Percentiles rank a stretch among this genome's conserved stretches.
These are phyloP conservation scores for Roridomyces roridus DNA, from an alignment of 768 basidiomycete species.

Conservation along the genomic window DNA sequence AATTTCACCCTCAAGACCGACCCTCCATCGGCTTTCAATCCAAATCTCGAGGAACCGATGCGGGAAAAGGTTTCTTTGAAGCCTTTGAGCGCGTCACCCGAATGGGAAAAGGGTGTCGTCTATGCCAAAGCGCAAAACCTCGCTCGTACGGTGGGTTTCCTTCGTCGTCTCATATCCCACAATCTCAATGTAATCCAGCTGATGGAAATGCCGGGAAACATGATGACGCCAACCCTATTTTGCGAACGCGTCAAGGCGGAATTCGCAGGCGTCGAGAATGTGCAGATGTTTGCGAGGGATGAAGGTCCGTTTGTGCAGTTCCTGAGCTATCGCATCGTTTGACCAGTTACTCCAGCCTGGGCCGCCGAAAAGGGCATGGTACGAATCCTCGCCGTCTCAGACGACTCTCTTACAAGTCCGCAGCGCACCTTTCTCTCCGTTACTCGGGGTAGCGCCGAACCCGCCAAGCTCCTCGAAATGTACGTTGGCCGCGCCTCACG, in stretches of 20 bases:
- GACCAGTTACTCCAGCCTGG: constrained; percentile 59
- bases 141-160: constrained; percentile 65
- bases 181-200: constrained; percentile 49
- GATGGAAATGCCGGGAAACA: constrained; percentile 86
- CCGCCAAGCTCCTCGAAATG: constrained; percentile 90
- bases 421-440: constrained; percentile 89
- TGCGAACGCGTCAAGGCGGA: constrained; percentile 71
- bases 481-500: constrained; percentile 32
- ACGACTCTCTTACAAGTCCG: neutral
- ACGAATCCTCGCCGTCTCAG: too few relatives aligned
- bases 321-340: constrained; percentile 4
- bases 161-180: neutral
- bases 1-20: constrained; percentile 82
- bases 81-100: constrained; percentile 53
- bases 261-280: constrained; percentile 69
- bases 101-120: constrained; percentile 76
- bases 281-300: constrained; percentile 74
- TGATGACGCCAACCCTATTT: constrained; percentile 87
- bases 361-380: constrained; percentile 87
- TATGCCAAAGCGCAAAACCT: constrained; percentile 84
- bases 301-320: constrained; percentile 54
- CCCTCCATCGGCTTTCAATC: constrained; percentile 69
- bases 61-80: constrained; percentile 56
- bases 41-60: constrained; percentile 56
- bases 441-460: constrained; percentile 80